phyloP scores from a whole-genome alignment of 2,329 filamentous ascomycete genomes.

The Magnaporthiopsis poae region DNA sequence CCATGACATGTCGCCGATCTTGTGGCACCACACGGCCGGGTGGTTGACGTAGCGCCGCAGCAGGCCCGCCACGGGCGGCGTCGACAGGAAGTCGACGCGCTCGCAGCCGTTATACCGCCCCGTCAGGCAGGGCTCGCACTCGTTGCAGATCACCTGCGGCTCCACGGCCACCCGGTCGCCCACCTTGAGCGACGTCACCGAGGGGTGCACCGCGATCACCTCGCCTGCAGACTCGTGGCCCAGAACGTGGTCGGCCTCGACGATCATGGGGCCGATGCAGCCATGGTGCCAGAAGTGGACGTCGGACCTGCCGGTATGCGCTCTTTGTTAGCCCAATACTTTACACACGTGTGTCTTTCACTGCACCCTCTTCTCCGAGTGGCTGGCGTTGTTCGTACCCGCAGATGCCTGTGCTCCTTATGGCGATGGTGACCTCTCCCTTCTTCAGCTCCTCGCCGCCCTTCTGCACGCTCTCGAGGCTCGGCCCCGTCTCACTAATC shows the following conservation, averaged over 20 bases:
- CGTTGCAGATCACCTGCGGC: slow-evolving; percentile 84
- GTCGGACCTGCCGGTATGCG: slow-evolving; percentile 55
- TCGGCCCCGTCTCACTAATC: slow-evolving; percentile 70
- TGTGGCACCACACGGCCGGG: slow-evolving; percentile 89
- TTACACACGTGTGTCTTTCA: background rate
- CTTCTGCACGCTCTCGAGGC: slow-evolving; percentile 61
- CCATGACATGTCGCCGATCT: slow-evolving; percentile 83
- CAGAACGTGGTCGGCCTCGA: slow-evolving; percentile 77
- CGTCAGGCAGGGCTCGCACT: slow-evolving; percentile 82
- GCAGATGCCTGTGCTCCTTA: slow-evolving; percentile 94
- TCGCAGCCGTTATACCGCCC: slow-evolving; percentile 95
- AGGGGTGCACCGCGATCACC: slow-evolving; percentile 70
- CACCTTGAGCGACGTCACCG: slow-evolving; percentile 65
- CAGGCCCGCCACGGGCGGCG: slow-evolving; percentile 78
- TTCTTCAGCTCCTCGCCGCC: slow-evolving; percentile 58
- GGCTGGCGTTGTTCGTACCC: slow-evolving; percentile 46
- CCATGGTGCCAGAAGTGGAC: slow-evolving; percentile 96
- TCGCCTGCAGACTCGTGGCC: slow-evolving; percentile 88
- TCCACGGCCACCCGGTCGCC: slow-evolving; percentile 91
- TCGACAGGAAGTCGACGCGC: slow-evolving; percentile 75
- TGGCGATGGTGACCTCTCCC: slow-evolving; percentile 77
- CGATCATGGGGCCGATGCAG: slow-evolving; percentile 92
- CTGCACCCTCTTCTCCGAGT: background rate
- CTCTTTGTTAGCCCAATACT: background rate
- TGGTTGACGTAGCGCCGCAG: slow-evolving; percentile 90